These are phyloP conservation scores for Aspergillus aculeatus DNA, from an alignment of 2,329 filamentous ascomycete species.

Conservation along the genomic window DNA sequence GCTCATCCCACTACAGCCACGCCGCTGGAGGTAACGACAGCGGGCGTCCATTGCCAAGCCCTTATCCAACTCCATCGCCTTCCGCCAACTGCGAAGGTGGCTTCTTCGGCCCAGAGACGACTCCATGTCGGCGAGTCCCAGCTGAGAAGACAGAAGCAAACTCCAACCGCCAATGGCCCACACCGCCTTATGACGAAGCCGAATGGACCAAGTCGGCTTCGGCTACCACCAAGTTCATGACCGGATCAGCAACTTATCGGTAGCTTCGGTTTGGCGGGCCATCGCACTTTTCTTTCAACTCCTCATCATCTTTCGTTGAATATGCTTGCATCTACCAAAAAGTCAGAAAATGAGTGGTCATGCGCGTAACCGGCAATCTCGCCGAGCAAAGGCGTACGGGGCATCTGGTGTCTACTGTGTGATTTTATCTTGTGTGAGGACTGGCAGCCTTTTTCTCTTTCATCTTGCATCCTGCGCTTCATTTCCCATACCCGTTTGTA, in stretches of 20 bases:
- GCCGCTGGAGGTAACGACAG: conserved; percentile 28
- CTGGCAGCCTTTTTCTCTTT: conserved; percentile 21
- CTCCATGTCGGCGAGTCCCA: conserved; percentile 65
- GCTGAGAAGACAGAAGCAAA: conserved; percentile 56
- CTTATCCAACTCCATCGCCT: conserved; percentile 71
- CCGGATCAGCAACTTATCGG: conserved; percentile 48
- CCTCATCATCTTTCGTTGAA: conserved; percentile 18
- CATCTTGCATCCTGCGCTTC: conserved; percentile 11
- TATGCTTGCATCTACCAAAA: conserved; percentile 19
- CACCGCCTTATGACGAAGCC: conserved; percentile 88
- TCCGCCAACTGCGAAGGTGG: conserved; percentile 80
- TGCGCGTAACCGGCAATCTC: conserved; percentile 24
- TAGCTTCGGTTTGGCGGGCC: conserved; percentile 21
- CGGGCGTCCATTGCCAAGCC: conserved; percentile 41
- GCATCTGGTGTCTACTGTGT: conserved; percentile 25
- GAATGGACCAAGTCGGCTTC: conserved; percentile 86
- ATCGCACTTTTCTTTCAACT: conserved; percentile 10
- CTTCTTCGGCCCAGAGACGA: conserved; percentile 61
- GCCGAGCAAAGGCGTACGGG: conserved; percentile 33
- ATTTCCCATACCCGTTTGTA: conserved; percentile 19
- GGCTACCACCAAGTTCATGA: conserved; percentile 77
- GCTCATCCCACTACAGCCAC: conserved; percentile 58
- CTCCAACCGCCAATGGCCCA: conserved; percentile 77
- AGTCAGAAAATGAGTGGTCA: conserved; percentile 23
- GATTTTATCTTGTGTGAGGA: conserved; percentile 19